Conservation (phyloP, 441 rosid species). For the Biscutella auriculata region DNA sequence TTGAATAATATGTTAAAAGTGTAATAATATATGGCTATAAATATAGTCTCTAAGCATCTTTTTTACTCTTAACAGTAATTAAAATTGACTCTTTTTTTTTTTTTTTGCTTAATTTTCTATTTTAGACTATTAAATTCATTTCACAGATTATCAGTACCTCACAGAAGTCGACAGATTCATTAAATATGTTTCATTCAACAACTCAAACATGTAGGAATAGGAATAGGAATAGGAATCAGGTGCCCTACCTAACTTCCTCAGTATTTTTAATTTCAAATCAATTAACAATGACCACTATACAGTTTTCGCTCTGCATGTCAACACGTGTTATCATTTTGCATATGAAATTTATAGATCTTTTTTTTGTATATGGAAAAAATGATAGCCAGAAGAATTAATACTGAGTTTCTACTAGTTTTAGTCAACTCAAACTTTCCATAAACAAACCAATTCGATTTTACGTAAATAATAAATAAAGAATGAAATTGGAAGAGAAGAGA, state of each 20-base stretch:
- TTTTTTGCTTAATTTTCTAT: neutral
- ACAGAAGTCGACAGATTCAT: conserved; percentile 3
- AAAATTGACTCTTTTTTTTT: conserved; percentile 4
- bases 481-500: neutral
- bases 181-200: conserved; percentile 11
- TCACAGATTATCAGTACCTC: neutral
- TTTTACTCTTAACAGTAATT: conserved; percentile 14
- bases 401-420: too few species aligned
- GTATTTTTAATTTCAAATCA: conserved; percentile 11
- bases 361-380: too few species aligned
- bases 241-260: conserved; percentile 11
- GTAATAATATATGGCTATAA: neutral
- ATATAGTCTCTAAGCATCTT: conserved; percentile 21
- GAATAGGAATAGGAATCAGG: conserved; percentile 27
- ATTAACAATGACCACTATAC: conserved; percentile 2
- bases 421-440: neutral
- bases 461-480: neutral
- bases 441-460: neutral
- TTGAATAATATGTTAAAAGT: neutral
- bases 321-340: conserved; percentile 12
- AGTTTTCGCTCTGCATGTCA: conserved; percentile 10
- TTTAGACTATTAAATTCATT: neutral
- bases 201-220: conserved; percentile 13
- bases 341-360: too few species aligned
- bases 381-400: too few species aligned